Conservation (phyloP, 2,329 filamentous ascomycete genomes). For the Fusarium compactum region DNA sequence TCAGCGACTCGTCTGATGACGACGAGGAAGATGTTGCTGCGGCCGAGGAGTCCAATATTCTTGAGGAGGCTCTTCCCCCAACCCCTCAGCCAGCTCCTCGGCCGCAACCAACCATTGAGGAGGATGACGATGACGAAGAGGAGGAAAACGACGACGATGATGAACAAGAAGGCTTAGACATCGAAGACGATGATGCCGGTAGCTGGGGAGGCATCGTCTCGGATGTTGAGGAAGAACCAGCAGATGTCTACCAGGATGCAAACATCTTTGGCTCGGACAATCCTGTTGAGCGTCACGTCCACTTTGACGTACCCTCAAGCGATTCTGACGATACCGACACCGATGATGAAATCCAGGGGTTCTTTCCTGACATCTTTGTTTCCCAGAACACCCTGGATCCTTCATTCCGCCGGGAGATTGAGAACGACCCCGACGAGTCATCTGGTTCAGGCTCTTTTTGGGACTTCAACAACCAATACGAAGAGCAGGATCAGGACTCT, state of each 20-base stretch:
- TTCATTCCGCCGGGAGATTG: conserved; percentile 78
- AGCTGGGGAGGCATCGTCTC: conserved; percentile 70
- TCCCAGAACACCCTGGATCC: conserved; percentile 80
- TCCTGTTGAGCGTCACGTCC: conserved; percentile 72
- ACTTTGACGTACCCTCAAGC: conserved; percentile 76
- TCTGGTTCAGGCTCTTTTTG: conserved; percentile 71
- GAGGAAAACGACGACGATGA: conserved; percentile 57
- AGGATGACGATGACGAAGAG: conserved; percentile 54
- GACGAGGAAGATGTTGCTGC: conserved; percentile 83
- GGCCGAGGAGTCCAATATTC: conserved; percentile 82
- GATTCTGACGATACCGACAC: conserved; percentile 75
- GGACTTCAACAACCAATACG: conserved; percentile 68
- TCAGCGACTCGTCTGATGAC: conserved; percentile 81
- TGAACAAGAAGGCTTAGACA: conserved; percentile 57
- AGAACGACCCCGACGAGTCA: conserved; percentile 72
- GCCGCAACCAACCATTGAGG: conserved; percentile 54
- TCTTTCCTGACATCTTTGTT: conserved; percentile 84
- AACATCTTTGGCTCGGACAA: conserved; percentile 58
- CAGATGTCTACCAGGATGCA: conserved; percentile 58
- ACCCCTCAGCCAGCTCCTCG: conserved; percentile 61
- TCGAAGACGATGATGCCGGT: conserved; percentile 57
- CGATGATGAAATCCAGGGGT: conserved; percentile 70
- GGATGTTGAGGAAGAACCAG: conserved; percentile 58
- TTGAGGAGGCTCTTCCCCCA: conserved; percentile 59
- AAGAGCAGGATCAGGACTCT: conserved; percentile 52